Evolutionary conservation across 805 yeast species (phyloP).

Genomic region (Candida koratica): DNA sequence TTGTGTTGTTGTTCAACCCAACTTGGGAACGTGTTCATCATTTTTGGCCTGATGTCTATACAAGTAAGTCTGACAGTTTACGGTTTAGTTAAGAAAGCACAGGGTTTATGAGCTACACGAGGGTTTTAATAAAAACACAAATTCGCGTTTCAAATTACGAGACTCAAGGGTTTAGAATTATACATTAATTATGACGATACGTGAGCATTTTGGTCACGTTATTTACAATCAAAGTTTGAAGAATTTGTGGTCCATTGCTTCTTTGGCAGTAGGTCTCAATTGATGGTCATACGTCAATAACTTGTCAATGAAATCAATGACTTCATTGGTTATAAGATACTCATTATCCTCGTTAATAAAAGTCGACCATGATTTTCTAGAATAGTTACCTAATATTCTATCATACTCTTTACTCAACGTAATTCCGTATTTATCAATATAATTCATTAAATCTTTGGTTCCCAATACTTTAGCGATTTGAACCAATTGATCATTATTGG

Average conservation of each 20-base stretch:
- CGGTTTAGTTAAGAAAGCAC: no score
- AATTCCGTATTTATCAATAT: slow-evolving; percentile 66
- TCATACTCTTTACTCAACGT: slow-evolving; percentile 75
- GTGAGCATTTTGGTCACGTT: not conserved
- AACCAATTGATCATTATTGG: slow-evolving; percentile 89
- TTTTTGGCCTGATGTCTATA: no score
- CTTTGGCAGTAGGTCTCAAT: slow-evolving; percentile 80
- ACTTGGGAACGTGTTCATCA: no score
- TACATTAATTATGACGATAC: no score
- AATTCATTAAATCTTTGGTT: slow-evolving; percentile 65
- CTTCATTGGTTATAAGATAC: slow-evolving; percentile 48
- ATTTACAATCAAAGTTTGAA: slow-evolving; percentile 26
- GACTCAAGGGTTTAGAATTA: not conserved
- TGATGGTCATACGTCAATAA: slow-evolving; percentile 81
- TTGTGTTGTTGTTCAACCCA: slow-evolving; percentile 47
- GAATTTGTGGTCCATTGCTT: slow-evolving; percentile 77
- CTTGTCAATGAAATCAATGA: slow-evolving; percentile 67
- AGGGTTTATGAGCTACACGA: slow-evolving; percentile 5
- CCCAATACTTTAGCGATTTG: slow-evolving; percentile 88
- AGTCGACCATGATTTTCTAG: slow-evolving; percentile 62
- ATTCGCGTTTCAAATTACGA: slow-evolving; percentile 6
- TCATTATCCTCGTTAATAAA: slow-evolving; percentile 55
- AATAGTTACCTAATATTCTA: slow-evolving; percentile 57
- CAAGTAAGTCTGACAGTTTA: no score
- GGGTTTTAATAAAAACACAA: slow-evolving; percentile 1